Conservation (phyloP, 371 early-diverging fungal species). For the Globomyces sp. region DNA sequence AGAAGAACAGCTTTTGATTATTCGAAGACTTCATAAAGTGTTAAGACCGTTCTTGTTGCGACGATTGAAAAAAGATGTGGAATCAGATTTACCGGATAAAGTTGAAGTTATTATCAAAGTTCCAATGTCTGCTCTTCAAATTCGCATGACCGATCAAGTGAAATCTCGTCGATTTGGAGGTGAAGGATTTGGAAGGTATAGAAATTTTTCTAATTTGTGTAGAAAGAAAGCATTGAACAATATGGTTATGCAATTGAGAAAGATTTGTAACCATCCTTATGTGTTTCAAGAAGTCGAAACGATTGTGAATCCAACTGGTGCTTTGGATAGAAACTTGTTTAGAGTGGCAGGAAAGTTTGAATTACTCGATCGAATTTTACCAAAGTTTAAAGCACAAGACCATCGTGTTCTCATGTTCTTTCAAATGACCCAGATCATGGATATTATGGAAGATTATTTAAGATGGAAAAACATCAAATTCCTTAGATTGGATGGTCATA, state of each 20-base stretch:
- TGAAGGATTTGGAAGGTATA: constrained; percentile 24
- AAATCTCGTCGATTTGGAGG: constrained; percentile 30
- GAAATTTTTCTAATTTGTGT: background rate
- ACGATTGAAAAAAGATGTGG: constrained; percentile 99
- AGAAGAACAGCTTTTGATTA: constrained; percentile 96
- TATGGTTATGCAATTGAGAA: constrained; percentile 98
- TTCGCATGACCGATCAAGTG: constrained; percentile 48
- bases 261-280: constrained; percentile 99
- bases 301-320: constrained; percentile 62
- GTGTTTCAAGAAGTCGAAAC: constrained; percentile 96
- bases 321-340: constrained; percentile 56
- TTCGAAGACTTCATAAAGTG: constrained; percentile 96
- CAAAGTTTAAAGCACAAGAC: constrained; percentile 81
- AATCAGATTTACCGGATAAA: constrained; percentile 97
- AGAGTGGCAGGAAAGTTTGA: constrained; percentile 97
- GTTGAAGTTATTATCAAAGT: constrained; percentile 97
- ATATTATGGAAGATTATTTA: constrained; percentile 96
- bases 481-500: constrained; percentile 95
- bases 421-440: constrained; percentile 99
- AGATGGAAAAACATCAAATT: constrained; percentile 73
- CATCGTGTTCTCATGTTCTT: constrained; percentile 97
- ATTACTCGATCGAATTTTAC: constrained; percentile 93
- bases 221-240: constrained; percentile 86
- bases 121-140: constrained; percentile 82
- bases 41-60: constrained; percentile 97